Conservation (phyloP, 2,329 filamentous ascomycete species). For the Thelonectria blattea region DNA sequence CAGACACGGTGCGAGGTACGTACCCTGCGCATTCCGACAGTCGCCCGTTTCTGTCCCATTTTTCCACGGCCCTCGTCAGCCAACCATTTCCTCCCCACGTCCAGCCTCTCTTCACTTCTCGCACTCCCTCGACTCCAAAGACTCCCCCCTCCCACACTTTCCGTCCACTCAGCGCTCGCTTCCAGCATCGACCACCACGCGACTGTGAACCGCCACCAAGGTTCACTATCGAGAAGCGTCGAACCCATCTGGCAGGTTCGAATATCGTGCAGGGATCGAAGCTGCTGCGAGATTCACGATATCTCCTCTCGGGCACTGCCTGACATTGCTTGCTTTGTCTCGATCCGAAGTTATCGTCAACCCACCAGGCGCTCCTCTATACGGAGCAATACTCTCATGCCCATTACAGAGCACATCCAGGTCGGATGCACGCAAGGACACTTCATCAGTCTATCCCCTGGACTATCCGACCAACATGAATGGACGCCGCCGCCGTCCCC, state of each 20-base stretch:
- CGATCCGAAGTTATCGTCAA: not conserved
- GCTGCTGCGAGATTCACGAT: constrained; percentile 1
- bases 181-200: constrained; percentile 14
- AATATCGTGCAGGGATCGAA: constrained; percentile 10
- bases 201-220: constrained; percentile 6
- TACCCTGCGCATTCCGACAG: not conserved
- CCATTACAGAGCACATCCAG: not conserved
- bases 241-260: not conserved
- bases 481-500: not conserved
- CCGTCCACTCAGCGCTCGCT: constrained; percentile 11
- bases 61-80: not conserved
- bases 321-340: not conserved
- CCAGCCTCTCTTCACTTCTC: not conserved
- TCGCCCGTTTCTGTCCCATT: not conserved
- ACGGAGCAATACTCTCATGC: not conserved
- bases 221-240: not conserved
- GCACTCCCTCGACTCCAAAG: not conserved
- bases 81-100: constrained; percentile 1
- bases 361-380: not conserved
- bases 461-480: not conserved
- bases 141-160: constrained; percentile 1
- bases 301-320: not conserved
- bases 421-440: not conserved
- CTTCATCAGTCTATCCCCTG: constrained; percentile 8
- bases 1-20: not conserved